Evolutionary conservation across 768 basidiomycete genomes (phyloP).

Genomic region (Kwoniella shandongensis): DNA sequence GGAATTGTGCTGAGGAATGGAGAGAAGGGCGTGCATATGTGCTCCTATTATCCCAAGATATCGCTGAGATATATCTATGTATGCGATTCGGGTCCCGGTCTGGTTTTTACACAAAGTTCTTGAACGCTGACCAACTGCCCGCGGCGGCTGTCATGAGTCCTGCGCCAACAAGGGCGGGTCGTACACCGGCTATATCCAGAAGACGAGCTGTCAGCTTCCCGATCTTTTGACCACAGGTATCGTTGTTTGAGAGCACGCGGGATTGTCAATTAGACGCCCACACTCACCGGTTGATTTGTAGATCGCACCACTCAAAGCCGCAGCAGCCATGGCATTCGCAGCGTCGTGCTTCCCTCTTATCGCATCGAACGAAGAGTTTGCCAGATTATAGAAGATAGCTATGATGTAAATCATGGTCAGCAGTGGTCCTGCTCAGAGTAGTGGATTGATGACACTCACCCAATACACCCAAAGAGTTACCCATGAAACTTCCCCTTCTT

Average conservation of each 20-base stretch:
- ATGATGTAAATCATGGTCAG: too few relatives aligned
- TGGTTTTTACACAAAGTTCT: constrained; percentile 57
- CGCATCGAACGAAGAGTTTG: constrained; percentile 90
- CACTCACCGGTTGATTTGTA: constrained; percentile 89
- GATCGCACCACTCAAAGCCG: constrained; percentile 81
- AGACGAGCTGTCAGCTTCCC: constrained; percentile 27
- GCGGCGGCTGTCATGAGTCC: constrained; percentile 85
- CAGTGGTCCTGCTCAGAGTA: too few relatives aligned
- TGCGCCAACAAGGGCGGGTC: constrained; percentile 83
- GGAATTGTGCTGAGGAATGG: background rate
- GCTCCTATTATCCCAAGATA: background rate
- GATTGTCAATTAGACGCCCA: constrained; percentile 41
- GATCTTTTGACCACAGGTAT: constrained; percentile 5
- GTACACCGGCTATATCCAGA: constrained; percentile 71
- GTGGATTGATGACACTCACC: too few relatives aligned
- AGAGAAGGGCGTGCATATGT: constrained; percentile 11
- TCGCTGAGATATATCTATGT: background rate
- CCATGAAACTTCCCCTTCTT: constrained; percentile 93
- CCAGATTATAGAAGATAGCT: constrained; percentile 94
- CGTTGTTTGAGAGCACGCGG: background rate
- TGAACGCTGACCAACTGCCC: constrained; percentile 91
- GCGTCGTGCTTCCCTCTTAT: constrained; percentile 88
- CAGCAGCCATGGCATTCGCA: constrained; percentile 86
- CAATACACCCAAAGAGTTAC: constrained; percentile 95
- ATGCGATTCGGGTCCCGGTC: background rate